These are phyloP conservation scores for Vickermania ingenoplastis DNA, from an alignment of 208 protist genomes.

Conservation along the genomic window DNA sequence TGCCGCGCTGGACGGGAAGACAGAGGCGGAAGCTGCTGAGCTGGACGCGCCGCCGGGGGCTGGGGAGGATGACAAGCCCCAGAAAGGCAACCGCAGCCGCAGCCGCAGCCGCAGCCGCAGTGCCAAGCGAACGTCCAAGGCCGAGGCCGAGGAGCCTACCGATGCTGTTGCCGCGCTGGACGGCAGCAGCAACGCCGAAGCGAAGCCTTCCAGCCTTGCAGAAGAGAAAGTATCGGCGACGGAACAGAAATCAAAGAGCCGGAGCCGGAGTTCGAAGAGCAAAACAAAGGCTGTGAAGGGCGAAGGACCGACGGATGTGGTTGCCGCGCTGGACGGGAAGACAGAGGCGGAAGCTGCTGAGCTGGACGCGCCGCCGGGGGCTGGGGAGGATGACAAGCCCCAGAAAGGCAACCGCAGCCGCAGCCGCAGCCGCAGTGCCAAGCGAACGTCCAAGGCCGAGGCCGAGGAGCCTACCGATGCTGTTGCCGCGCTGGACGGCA, in stretches of 20 bases:
- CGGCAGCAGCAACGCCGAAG: too few species aligned
- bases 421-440: conserved; percentile 1
- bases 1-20: background rate
- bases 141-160: too few species aligned
- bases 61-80: background rate
- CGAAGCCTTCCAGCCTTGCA: too few species aligned
- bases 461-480: too few species aligned
- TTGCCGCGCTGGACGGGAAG: background rate
- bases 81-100: background rate
- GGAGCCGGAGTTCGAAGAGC: background rate
- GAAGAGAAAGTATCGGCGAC: conserved; percentile 1
- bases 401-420: background rate
- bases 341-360: conserved; percentile 1
- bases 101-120: too few species aligned
- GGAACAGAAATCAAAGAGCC: conserved; percentile 1
- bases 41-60: conserved; percentile 1
- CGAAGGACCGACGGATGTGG: background rate
- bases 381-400: background rate
- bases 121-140: too few species aligned
- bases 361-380: conserved; percentile 2
- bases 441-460: too few species aligned
- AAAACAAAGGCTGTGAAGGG: background rate
- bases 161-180: too few species aligned
- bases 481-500: too few species aligned
- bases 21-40: conserved; percentile 2